phyloP scores from a whole-genome alignment of 2,329 filamentous ascomycete genomes.

The Talaromyces sp. region DNA sequence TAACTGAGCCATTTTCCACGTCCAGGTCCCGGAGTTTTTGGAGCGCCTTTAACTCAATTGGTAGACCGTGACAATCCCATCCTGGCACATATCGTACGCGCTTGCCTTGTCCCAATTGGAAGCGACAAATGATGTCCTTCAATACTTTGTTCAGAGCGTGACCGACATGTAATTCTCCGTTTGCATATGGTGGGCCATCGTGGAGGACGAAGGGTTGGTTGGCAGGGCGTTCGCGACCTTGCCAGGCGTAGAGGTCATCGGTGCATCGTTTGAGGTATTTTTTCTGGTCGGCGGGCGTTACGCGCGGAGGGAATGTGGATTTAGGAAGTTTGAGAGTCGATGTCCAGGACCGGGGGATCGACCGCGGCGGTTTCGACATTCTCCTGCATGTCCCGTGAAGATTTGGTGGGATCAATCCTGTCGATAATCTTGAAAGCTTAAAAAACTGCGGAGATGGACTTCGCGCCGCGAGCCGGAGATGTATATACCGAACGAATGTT shows the following conservation, averaged over 20 bases:
- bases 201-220: slow-evolving; percentile 76
- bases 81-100: slow-evolving; percentile 82
- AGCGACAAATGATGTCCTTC: slow-evolving; percentile 88
- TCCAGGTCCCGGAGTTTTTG: slow-evolving; percentile 54
- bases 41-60: slow-evolving; percentile 94
- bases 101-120: slow-evolving; percentile 76
- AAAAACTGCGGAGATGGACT: background rate
- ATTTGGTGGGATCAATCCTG: background rate
- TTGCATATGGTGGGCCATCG: slow-evolving; percentile 96
- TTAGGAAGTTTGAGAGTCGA: slow-evolving; percentile 75
- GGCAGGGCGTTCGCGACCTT: slow-evolving; percentile 58
- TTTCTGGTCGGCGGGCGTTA: slow-evolving; percentile 48
- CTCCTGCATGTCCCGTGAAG: slow-evolving; percentile 27
- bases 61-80: slow-evolving; percentile 97
- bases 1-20: slow-evolving; percentile 29
- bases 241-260: slow-evolving; percentile 89
- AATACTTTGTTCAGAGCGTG: slow-evolving; percentile 96
- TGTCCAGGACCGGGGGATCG: slow-evolving; percentile 62
- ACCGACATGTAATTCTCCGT: slow-evolving; percentile 86
- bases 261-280: slow-evolving; percentile 74
- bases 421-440: background rate
- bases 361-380: slow-evolving; percentile 42
- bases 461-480: background rate
- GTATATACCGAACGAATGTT: background rate
- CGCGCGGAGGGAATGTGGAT: slow-evolving; percentile 66